Evolutionary conservation across 2,329 filamentous ascomycete species (phyloP).

Genomic region (Didymella pinodella): DNA sequence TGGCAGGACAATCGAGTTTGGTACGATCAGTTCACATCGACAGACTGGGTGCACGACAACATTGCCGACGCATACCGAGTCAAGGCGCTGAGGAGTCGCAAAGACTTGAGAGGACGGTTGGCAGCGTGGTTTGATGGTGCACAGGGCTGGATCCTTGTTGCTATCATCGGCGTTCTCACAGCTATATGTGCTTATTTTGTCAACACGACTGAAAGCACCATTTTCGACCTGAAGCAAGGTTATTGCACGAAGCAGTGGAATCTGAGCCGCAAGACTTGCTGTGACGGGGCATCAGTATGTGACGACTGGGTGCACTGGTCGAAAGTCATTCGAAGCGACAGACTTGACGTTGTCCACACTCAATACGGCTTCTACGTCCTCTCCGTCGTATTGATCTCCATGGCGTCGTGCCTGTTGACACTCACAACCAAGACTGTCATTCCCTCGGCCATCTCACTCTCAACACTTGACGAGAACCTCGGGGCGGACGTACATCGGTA

Average conservation of each 20-base stretch:
- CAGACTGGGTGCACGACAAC: conserved; percentile 97
- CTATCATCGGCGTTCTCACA: conserved; percentile 84
- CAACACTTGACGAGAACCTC: conserved; percentile 92
- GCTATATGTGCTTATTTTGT: conserved; percentile 88
- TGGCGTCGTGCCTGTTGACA: conserved; percentile 78
- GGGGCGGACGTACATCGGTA: conserved; percentile 63
- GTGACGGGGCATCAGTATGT: conserved; percentile 63
- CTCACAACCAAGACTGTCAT: conserved; percentile 93
- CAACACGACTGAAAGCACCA: conserved; percentile 81
- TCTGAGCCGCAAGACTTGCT: conserved; percentile 73
- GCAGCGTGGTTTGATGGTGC: conserved; percentile 81
- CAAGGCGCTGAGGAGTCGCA: conserved; percentile 80
- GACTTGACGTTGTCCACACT: conserved; percentile 64
- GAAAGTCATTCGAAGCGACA: conserved; percentile 62
- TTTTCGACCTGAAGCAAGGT: conserved; percentile 92
- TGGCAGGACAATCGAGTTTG: conserved; percentile 87
- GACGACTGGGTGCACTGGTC: conserved; percentile 71
- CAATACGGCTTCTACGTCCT: conserved; percentile 80
- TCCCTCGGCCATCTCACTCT: conserved; percentile 83
- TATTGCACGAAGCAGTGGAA: conserved; percentile 79
- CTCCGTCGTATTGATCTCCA: conserved; percentile 73
- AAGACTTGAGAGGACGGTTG: conserved; percentile 83
- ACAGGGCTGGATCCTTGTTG: conserved; percentile 94
- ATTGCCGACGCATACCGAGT: conserved; percentile 93
- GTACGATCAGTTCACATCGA: conserved; percentile 98